Evolutionary conservation across 305 asterid genomes (phyloP), one percentile per base, ranked within the genome.

Genomic region (Striga hermonthica): DNA sequence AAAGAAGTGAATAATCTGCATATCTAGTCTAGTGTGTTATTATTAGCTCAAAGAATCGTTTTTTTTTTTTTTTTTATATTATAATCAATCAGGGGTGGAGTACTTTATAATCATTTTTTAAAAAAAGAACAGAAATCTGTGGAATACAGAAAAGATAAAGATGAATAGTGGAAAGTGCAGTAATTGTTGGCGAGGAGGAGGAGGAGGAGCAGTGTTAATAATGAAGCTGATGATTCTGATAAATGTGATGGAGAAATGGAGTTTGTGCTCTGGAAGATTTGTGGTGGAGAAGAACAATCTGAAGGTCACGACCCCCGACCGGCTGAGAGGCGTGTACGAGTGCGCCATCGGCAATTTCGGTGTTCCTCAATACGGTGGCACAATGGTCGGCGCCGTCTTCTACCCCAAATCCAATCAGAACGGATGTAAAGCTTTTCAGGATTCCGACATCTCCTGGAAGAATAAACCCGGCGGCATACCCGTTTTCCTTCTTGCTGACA

Each of bases 271-370:
- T 45, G 96, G 91, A 15, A 83, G 95, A 54, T 93, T 93, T 66
- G 89, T 93, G 2, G 97, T 93, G 76, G 99, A 93, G 88, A 93
- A 90, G 76, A 90, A 88, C 78, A 90, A 87, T 75, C 71, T 93
- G 82, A 86, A 70, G 74, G 85, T 93, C 68, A 86, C 97, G 44
- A 70, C 88, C 7, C 99, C 99, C 1, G 83, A 64, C 41, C 80
- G 91, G 1, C 69, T 93, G 49, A 90, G 57, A 76, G 91, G 82
- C 57, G 81, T 77, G 38, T 93, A 93, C 41, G 96, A 90, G 76
- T 84, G 97, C 67, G 99, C 99, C 49, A 90, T 93, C 47, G 99
- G 99, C 57, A 90, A 93, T 74, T 93, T 93, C 56, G 95, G 99
- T 11, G 89, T 90, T n/a, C 97, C 99, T 53, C 95, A 90, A 56